Base-by-base conservation (phyloP, 75 land plant species). In the Cunninghamia lanceolata region DNA sequence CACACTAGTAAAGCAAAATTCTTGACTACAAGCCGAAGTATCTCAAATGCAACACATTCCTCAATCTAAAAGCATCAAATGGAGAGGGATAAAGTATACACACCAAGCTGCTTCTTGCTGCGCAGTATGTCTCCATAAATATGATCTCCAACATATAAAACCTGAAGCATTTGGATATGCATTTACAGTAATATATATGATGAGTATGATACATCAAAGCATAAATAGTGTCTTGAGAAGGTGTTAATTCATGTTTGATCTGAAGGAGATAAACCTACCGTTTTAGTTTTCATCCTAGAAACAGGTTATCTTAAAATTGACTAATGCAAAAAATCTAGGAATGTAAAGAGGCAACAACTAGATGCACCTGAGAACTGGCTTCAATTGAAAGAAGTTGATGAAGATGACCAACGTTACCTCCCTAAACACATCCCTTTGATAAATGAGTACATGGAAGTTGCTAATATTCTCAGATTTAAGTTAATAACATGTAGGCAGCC, bases 121-220 rank as follows among this genome's bases (percentile, higher is more conserved):
- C 99, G 94, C 84, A 98, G 89, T 36, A 98, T 98, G 81, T 98
- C 99, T 80, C 99, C 99, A 89, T 98, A 98, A 59, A 98, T 98
- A 86, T 98, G 99, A 85, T 98, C 99, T 34, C 99, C 99, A 87
- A 95, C 99, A 89, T 98, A 98, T 5, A 98, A 88, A 85, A 98
- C 97, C 99, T 98, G 86, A n/a, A 75, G 40, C 66, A 82, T 47
- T 82, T 82, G 4, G 4, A 82, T 30, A 50, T 78, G 25, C 28
- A 39, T 78, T 79, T 42, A 42, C 43, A 79, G 82, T 10, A 79
- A 42, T 21, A 40, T 39, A 79, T 40, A 13, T 2, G 16, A 50
- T 50, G 14, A 79, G n/a, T 3, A 19, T 1, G 38, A 77, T 77
- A 40, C 7, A 40, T 77, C 28, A 74, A 38, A 39, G 81, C 25